These are phyloP conservation scores for Nitzschia putrida DNA, from an alignment of 108 stramenopile species.

Conservation along the genomic window DNA sequence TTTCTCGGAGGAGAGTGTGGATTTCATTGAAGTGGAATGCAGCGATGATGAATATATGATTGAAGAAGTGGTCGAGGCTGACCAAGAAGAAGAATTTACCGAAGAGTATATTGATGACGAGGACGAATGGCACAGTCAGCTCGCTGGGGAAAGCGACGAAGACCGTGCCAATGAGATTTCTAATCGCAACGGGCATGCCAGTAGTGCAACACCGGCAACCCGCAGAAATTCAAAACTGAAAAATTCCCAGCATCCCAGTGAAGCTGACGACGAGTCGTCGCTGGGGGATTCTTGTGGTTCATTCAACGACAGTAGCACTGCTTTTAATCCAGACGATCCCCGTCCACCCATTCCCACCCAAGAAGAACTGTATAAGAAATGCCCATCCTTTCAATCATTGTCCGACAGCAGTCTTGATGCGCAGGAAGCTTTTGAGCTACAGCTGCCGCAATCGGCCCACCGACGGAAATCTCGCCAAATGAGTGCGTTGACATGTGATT, in stretches of 20 bases:
- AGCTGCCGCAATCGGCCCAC: background rate
- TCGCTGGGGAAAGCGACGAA: conserved; percentile 1
- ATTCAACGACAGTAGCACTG: conserved; percentile 8
- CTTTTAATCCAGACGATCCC: conserved; percentile 7
- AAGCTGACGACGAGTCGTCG: too few relatives aligned
- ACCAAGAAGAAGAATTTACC: conserved; percentile 6
- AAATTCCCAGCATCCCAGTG: too few relatives aligned
- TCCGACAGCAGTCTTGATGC: conserved; percentile 9
- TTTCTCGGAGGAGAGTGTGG: background rate
- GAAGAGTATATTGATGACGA: conserved; percentile 4
- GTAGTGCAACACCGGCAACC: background rate
- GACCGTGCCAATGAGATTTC: background rate
- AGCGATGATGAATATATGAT: conserved; percentile 1
- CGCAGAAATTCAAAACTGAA: too few relatives aligned
- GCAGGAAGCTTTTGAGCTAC: conserved; percentile 5
- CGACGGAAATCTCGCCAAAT: conserved; percentile 12
- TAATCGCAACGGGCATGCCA: background rate
- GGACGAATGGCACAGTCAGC: background rate
- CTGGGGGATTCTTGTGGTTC: background rate
- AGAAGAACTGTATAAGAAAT: background rate
- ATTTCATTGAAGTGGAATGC: conserved; percentile 1
- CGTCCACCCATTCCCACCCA: background rate
- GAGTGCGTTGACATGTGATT: conserved; percentile 17
- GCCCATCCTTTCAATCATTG: background rate
- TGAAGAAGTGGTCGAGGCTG: background rate